Conservation (phyloP, 2,329 filamentous ascomycete species). For the Fusarium sp. region DNA sequence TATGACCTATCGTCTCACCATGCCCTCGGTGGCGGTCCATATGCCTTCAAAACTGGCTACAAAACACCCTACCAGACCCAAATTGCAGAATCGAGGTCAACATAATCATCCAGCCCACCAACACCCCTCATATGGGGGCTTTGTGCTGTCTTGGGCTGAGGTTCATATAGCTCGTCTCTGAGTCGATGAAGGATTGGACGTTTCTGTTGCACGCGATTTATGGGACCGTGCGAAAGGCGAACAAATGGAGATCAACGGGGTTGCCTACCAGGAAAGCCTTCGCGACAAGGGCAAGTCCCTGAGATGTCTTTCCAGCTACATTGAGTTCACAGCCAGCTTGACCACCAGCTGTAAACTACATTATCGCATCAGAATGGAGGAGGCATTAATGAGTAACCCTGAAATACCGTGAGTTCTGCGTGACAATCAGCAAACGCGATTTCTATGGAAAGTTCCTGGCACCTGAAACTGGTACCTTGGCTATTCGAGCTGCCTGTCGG, state of each 20-base stretch:
- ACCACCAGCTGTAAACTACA: not conserved
- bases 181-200: not conserved
- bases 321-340: not conserved
- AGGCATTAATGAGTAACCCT: not conserved
- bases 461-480: too few relatives aligned
- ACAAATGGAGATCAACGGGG: not conserved
- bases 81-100: not conserved
- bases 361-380: too few relatives aligned
- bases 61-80: not conserved
- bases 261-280: not conserved
- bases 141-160: too few relatives aligned
- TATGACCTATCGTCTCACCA: not conserved
- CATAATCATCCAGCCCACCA: not conserved
- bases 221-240: not conserved
- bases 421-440: not conserved
- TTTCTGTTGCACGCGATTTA: not conserved
- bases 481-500: too few relatives aligned
- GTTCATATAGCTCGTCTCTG: too few relatives aligned
- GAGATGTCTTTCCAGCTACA: not conserved
- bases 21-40: not conserved
- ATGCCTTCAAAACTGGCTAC: not conserved
- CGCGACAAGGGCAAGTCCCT: not conserved
- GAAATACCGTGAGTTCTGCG: not conserved
- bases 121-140: not conserved
- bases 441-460: not conserved